These are phyloP conservation scores for Neurospora sublineolata DNA, from an alignment of 495 filamentous ascomycete species.

Conservation along the genomic window DNA sequence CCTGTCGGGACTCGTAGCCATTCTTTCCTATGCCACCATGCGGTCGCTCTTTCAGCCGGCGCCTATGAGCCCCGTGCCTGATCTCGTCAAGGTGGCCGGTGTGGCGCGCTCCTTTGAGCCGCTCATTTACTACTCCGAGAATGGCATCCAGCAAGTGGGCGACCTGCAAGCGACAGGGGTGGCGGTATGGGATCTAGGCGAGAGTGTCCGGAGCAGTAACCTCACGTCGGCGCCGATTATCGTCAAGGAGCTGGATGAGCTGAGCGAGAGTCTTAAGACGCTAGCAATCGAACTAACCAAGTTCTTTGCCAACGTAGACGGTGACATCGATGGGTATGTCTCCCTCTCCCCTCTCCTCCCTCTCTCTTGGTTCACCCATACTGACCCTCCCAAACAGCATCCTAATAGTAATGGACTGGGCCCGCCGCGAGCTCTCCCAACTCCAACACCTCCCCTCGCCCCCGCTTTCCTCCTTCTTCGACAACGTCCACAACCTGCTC, in stretches of 20 bases:
- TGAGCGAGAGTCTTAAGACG: slow-evolving; percentile 71
- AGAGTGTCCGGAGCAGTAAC: slow-evolving; percentile 76
- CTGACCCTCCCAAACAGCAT: slow-evolving; percentile 39
- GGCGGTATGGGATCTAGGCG: slow-evolving; percentile 84
- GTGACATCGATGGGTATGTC: slow-evolving; percentile 68
- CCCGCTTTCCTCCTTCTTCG: slow-evolving; percentile 53
- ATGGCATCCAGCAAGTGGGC: slow-evolving; percentile 70
- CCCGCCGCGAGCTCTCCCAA: slow-evolving; percentile 61
- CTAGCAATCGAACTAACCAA: slow-evolving; percentile 70
- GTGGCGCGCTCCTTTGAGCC: slow-evolving; percentile 85
- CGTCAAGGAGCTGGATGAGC: slow-evolving; percentile 67
- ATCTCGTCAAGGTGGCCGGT: slow-evolving; percentile 79
- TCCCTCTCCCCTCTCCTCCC: too few relatives aligned
- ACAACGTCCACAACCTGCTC: slow-evolving; percentile 70
- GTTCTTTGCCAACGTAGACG: slow-evolving; percentile 86
- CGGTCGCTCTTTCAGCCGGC: slow-evolving; percentile 59
- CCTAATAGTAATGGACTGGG: slow-evolving; percentile 90
- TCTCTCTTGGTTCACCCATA: too few relatives aligned
- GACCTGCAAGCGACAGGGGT: slow-evolving; percentile 81
- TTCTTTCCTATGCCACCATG: slow-evolving; percentile 49
- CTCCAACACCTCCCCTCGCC: slow-evolving; percentile 38
- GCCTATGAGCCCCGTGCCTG: slow-evolving; percentile 57
- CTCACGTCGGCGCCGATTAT: slow-evolving; percentile 82
- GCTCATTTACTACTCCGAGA: slow-evolving; percentile 82
- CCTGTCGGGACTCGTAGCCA: slow-evolving; percentile 36